Evolutionary conservation across 257 asterid species (phyloP), one percentile per base, ranked within the genome.

Genomic region (Penstemon barbatus): DNA sequence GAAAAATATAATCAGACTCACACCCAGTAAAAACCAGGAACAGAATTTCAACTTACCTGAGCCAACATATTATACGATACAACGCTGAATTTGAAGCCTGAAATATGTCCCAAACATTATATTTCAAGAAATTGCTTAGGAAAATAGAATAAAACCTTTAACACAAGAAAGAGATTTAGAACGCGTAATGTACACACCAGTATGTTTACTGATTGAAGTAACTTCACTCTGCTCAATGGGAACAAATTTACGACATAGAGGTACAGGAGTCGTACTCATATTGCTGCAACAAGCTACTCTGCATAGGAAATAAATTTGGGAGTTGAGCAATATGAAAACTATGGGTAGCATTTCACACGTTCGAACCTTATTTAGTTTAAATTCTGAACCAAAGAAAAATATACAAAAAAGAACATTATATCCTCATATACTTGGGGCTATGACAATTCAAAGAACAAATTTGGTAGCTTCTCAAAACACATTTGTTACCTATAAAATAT

Each of bases 1-100:
- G 33, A 25, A 25, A 25, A 25, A 25, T 25, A 25, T 25, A 25
- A 25, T 25, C 33, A 25, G 33, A 25, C 33, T 25, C 33, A 25
- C 33, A 25, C 33, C 33, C 33, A 25, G 33, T 25, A 25, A 25
- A 25, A 25, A 25, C 33, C 33, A 25, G 33, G 2, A 25, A 25
- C 33, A 68, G 10, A 67, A 53, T 57, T 43, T 43, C 18, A 12
- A n/a, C 67, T 60, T 79, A 92, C 97, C 97, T 90, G 99, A 73
- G 96, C 97, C 85, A 93, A 79, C 64, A 88, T 80, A 78, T 93
- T 93, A 71, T 93, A 93, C 36, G 99, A 90, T 15, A 88, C 93
- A 49, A 93, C 80, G 64, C 95, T 81, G 85, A 93, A 88, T 68
- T 71, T 88, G 78, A 73, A 78, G 75, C 87, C 98, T 93, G 95